Base-by-base conservation (phyloP, 441 rosid species). In the Oxalis stricta region DNA sequence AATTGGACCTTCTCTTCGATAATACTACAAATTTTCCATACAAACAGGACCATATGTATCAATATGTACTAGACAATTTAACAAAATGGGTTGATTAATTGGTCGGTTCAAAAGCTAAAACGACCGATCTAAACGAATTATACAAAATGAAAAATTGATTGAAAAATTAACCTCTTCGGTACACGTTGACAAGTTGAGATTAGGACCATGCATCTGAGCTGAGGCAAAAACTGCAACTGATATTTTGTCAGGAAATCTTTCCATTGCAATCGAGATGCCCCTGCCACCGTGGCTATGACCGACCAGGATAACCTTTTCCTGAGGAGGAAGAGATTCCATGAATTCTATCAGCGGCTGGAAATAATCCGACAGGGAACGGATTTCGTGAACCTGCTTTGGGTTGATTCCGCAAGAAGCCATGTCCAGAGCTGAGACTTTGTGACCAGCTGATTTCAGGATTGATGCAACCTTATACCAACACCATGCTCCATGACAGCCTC, bases 201-300 rank as follows among this genome's bases (percentile, higher is more conserved):
- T 44, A 1, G 71, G 87, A 2, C 73, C 83, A 17, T 71, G 75
- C 91, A 74, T 72, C 0, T 3, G 0, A 17, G 86, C 79, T 29
- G 65, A 38, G 14, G 70, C 47, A 32, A 69, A 81, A 48, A 77
- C 66, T 10, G 73, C 72, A 7, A 54, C 58, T n/a, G 48, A 42
- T 54, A 77, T 46, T 56, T 69, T 77, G 4, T 24, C 9, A 0
- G 68, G 73, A 15, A 58, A 58, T 19, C 26, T 57, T 58, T 77
- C 79, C 83, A 73, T 77, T 13, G 76, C 70, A 17, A 51, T 65
- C 29, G 81, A 66, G 49, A 77, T 31, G 9, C 79, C 81, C 20
- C 63, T 43, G 2, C 89, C 79, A 6, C 72, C 69, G 1, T 49
- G 45, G 61, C 72, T 72, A 38, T 76, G 82, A 19, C 74, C 76